Base-by-base conservation (phyloP, 2,329 filamentous ascomycete species). In the Ramichloridium luteum region DNA sequence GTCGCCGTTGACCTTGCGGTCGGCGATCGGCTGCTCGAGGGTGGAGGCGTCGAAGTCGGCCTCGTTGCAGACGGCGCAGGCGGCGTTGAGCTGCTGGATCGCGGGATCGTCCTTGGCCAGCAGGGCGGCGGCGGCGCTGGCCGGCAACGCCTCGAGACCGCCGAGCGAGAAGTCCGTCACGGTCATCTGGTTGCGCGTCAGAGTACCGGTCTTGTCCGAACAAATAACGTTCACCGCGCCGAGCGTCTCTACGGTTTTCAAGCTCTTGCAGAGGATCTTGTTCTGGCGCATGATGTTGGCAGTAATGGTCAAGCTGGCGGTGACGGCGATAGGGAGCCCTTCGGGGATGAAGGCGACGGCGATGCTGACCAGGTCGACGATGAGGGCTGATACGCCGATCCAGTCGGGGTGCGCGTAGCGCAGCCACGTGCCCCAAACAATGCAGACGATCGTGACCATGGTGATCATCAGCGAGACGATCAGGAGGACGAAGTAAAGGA, bases 271-370 rank as follows among this genome's bases (percentile, higher is more conserved):
- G 6, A 85, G 66, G 26, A 85, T 74, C 49, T 79, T 78, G 53
- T 84, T 77, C 57, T 77, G 75, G 40, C 67, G 67, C 80, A 86
- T 84, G 44, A 80, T 67, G 41, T 78, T 80, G 13, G 80, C 80
- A 1, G 73, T 77, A 37, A 86, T 85, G 0, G 80, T 84, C 41
- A 86, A 61, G 12, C 74, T 78, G 1, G 54, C 51, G 0, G 77
- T 78, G 20, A 82, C 58, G 1, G 77, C 77, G 30, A 83, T 76
- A 0, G 78, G 77, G 0, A 82, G 59, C 4, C 78, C 77, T 55
- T 84, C 80, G 0, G 80, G 79, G 10, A 85, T 80, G 50, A 83
- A 83, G 1, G 79, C 79, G 5, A 83, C 74, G 1, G 76, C 79
- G 2, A 82, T 71, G 25, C 47, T 55, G 27, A 85, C 80, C 41